Evolutionary conservation across 2,329 filamentous ascomycete species (phyloP).

Genomic region (Cercospora zeina): DNA sequence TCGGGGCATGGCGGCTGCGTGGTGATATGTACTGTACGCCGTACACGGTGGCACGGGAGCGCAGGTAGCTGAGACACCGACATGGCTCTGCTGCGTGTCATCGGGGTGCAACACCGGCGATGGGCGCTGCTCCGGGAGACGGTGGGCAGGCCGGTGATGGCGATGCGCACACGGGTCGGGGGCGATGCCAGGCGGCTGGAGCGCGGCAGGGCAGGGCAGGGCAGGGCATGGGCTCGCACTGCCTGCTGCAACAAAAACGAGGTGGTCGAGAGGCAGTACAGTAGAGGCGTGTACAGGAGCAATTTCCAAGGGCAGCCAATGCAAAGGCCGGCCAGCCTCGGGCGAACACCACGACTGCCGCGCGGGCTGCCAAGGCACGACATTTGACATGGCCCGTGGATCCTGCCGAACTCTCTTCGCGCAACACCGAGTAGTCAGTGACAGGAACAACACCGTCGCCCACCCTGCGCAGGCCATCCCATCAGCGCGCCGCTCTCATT

Average conservation of each 20-base stretch:
- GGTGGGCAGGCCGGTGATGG: neutral
- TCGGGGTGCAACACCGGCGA: neutral
- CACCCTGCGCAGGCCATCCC: neutral
- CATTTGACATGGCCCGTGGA: neutral
- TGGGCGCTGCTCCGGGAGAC: neutral
- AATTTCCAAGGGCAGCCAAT: slow-evolving; percentile 8
- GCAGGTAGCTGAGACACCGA: neutral
- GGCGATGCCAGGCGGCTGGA: neutral
- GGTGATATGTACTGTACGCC: neutral
- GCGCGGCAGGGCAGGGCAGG: neutral
- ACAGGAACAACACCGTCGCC: slow-evolving; percentile 1
- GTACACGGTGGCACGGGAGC: neutral
- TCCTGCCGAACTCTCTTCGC: slow-evolving; percentile 2
- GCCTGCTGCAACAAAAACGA: too few relatives aligned
- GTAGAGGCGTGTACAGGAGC: neutral
- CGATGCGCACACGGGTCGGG: neutral
- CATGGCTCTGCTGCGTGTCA: neutral
- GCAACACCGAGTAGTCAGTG: neutral
- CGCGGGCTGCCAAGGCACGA: neutral
- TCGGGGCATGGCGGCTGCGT: neutral
- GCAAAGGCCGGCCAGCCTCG: neutral
- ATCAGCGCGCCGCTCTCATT: slow-evolving; percentile 6
- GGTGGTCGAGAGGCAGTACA: too few relatives aligned
- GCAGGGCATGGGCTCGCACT: neutral
- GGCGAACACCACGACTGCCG: neutral